Conservation (phyloP, 2,329 filamentous ascomycete genomes). For the Scedosporium dehoogii region DNA sequence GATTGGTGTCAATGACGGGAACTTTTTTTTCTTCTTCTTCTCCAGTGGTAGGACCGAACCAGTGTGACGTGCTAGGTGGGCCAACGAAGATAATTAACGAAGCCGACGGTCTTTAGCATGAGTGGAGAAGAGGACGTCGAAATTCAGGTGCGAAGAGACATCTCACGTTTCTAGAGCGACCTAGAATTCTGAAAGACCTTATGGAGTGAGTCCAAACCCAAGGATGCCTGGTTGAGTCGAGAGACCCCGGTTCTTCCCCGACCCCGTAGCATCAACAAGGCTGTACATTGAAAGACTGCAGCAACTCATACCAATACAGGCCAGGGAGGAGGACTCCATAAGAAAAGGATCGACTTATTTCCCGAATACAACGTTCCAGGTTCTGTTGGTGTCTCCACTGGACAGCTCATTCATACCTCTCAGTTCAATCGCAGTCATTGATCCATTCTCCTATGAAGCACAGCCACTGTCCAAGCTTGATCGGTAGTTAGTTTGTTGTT, state of each 20-base stretch:
- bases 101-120: too few relatives aligned
- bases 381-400: not conserved
- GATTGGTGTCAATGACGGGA: not conserved
- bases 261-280: not conserved
- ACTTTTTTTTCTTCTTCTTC: not conserved
- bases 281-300: not conserved
- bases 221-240: too few relatives aligned
- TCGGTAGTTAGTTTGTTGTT: not conserved
- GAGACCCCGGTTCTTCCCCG: too few relatives aligned
- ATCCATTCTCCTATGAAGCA: not conserved
- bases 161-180: too few relatives aligned
- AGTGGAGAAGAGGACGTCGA: too few relatives aligned
- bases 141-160: too few relatives aligned
- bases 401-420: not conserved
- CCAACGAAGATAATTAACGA: not conserved
- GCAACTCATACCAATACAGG: too few relatives aligned
- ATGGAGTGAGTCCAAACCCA: too few relatives aligned
- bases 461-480: not conserved
- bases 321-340: not conserved
- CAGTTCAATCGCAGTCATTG: not conserved
- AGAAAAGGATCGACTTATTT: not conserved
- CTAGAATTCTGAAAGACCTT: too few relatives aligned
- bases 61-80: not conserved
- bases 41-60: not conserved
- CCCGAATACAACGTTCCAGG: not conserved